These are phyloP conservation scores for Aspergillus pseudotamarii DNA, from an alignment of 2,329 filamentous ascomycete species.

Conservation along the genomic window DNA sequence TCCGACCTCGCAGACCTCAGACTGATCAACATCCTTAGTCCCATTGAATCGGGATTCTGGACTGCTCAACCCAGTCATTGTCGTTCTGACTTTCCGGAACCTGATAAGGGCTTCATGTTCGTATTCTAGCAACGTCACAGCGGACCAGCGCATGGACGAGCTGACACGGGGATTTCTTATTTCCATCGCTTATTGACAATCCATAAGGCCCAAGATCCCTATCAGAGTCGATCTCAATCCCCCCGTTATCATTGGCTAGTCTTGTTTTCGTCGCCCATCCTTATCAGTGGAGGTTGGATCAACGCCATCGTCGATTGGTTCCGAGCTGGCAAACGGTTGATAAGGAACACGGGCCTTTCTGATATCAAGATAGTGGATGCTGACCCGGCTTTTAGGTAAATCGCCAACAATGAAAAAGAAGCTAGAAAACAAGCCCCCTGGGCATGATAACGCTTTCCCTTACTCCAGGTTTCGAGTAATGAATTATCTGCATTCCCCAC, in stretches of 20 bases:
- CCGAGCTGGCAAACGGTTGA: background rate
- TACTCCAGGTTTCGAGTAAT: conserved; percentile 7
- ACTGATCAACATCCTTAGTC: conserved; percentile 8
- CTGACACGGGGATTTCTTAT: background rate
- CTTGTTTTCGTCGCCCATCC: conserved; percentile 8
- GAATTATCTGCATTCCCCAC: background rate
- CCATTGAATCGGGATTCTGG: background rate
- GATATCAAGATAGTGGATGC: conserved; percentile 3
- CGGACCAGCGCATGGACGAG: background rate
- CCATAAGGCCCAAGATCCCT: background rate
- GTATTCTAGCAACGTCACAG: background rate
- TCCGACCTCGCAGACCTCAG: conserved; percentile 25
- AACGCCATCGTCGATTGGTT: conserved; percentile 5
- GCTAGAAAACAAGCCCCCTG: background rate
- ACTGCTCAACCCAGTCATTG: background rate
- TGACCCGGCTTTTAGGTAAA: background rate
- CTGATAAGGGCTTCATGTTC: conserved; percentile 6
- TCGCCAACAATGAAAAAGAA: background rate
- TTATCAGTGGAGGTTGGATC: conserved; percentile 8
- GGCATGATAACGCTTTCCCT: conserved; percentile 1
- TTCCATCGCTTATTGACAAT: conserved; percentile 6
- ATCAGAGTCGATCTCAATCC: background rate
- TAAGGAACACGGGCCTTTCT: conserved; percentile 4
- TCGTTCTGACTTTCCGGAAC: background rate
- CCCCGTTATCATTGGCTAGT: conserved; percentile 2